These are phyloP conservation scores for Penicillium crystallinum DNA, from an alignment of 495 filamentous ascomycete species.

Conservation along the genomic window DNA sequence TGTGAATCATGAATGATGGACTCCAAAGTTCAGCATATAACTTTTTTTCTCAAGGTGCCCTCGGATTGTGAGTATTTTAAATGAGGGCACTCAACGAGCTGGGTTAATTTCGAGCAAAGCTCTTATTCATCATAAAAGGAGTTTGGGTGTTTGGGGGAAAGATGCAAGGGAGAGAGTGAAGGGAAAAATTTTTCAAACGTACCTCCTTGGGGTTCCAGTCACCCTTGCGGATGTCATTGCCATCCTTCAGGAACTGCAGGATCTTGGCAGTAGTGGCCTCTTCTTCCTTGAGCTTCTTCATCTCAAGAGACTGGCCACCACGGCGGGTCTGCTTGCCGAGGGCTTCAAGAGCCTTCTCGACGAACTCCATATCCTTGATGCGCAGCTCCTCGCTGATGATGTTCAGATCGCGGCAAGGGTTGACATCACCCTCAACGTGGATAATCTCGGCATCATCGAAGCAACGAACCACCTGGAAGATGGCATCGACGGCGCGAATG, in stretches of 20 bases:
- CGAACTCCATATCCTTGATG: slow-evolving; percentile 98
- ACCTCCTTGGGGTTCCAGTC: slow-evolving; percentile 95
- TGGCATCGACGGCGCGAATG: slow-evolving; percentile 98
- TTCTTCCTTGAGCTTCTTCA: slow-evolving; percentile 96
- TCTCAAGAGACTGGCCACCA: slow-evolving; percentile 94
- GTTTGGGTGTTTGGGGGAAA: background rate
- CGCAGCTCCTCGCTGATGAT: slow-evolving; percentile 97
- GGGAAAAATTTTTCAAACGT: slow-evolving; percentile 37
- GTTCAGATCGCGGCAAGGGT: slow-evolving; percentile 85
- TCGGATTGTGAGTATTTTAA: slow-evolving; percentile 58
- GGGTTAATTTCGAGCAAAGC: slow-evolving; percentile 96
- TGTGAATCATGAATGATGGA: slow-evolving; percentile 12
- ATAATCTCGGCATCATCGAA: slow-evolving; percentile 99
- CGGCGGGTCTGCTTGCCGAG: slow-evolving; percentile 87
- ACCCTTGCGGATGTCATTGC: slow-evolving; percentile 88
- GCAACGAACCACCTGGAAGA: slow-evolving; percentile 98
- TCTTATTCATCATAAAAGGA: slow-evolving; percentile 89
- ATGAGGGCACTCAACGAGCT: slow-evolving; percentile 91
- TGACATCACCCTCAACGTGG: slow-evolving; percentile 97
- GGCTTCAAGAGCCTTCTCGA: slow-evolving; percentile 86
- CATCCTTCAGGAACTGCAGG: slow-evolving; percentile 70
- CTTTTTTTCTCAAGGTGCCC: slow-evolving; percentile 75
- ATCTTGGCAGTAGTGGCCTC: slow-evolving; percentile 89
- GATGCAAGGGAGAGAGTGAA: background rate
- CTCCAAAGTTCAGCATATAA: slow-evolving; percentile 46